These are phyloP conservation scores for Globisporangium mamillatum DNA, from an alignment of 352 stramenopile species.

Conservation along the genomic window DNA sequence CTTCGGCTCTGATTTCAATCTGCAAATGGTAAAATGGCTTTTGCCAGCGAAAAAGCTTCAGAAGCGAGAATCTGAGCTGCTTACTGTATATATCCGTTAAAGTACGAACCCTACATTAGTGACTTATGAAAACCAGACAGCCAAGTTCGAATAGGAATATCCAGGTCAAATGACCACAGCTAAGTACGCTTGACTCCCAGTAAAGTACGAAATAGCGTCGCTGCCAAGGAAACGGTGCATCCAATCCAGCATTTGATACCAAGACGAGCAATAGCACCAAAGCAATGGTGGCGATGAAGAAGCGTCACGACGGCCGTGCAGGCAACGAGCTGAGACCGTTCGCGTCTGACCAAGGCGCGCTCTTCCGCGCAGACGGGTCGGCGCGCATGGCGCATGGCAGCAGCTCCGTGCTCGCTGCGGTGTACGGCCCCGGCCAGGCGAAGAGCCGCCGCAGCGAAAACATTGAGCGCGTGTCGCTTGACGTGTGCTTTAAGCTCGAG, in stretches of 20 bases:
- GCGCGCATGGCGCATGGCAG: conserved; percentile 76
- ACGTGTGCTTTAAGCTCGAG: conserved; percentile 81
- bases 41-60: background rate
- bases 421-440: conserved; percentile 74
- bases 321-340: conserved; percentile 79
- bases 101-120: background rate
- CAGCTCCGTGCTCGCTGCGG: conserved; percentile 67
- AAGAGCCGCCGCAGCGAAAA: conserved; percentile 73
- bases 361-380: conserved; percentile 78
- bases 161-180: background rate
- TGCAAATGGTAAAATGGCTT: background rate
- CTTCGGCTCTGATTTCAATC: background rate
- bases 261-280: background rate
- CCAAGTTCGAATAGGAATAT: background rate
- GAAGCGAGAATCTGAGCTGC: background rate
- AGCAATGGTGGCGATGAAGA: conserved; percentile 35
- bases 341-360: conserved; percentile 67
- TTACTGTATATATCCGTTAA: background rate
- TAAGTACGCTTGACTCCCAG: background rate
- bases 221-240: conserved; percentile 10
- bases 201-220: conserved; percentile 7
- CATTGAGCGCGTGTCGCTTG: conserved; percentile 54
- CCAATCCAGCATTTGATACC: background rate
- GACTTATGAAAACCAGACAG: background rate
- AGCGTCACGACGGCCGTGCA: conserved; percentile 60